These are phyloP conservation scores for Cornus suecica DNA, from an alignment of 148 eudicot genomes.

Conservation along the genomic window DNA sequence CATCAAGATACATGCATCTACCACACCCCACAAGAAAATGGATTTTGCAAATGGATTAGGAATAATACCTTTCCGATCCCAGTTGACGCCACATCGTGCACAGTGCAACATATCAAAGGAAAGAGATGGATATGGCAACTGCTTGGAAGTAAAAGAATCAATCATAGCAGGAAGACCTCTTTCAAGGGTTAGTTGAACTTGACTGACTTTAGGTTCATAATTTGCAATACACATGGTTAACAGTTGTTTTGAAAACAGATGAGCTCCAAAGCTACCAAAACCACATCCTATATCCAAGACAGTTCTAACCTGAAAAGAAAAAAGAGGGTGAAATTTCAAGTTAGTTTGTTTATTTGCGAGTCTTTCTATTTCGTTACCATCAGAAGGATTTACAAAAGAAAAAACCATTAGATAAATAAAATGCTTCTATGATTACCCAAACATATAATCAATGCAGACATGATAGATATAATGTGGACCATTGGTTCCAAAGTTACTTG, in stretches of 20 bases:
- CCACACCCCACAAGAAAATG: background rate
- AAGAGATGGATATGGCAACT: slow-evolving; percentile 86
- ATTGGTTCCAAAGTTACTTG: background rate
- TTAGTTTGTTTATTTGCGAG: background rate
- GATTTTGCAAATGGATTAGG: background rate
- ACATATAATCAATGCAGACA: background rate
- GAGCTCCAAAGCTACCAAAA: slow-evolving; percentile 94
- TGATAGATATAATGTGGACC: background rate
- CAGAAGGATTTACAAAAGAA: background rate
- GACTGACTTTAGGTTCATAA: slow-evolving; percentile 91
- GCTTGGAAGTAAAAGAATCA: slow-evolving; percentile 66
- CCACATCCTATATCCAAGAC: slow-evolving; percentile 95
- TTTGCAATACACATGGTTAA: slow-evolving; percentile 90
- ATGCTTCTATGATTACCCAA: background rate
- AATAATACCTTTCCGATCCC: slow-evolving; percentile 79
- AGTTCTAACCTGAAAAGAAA: slow-evolving; percentile 65
- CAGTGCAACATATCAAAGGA: slow-evolving; percentile 96
- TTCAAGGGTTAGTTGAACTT: slow-evolving; percentile 90
- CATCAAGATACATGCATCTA: background rate
- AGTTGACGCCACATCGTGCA: slow-evolving; percentile 75
- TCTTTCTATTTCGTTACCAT: background rate
- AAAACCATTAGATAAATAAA: background rate
- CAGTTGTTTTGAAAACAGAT: slow-evolving; percentile 70
- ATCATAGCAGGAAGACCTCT: slow-evolving; percentile 97
- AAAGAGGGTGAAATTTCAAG: background rate